Conservation (phyloP, 169 alveolate genomes). For the Perkinsus marinus region DNA sequence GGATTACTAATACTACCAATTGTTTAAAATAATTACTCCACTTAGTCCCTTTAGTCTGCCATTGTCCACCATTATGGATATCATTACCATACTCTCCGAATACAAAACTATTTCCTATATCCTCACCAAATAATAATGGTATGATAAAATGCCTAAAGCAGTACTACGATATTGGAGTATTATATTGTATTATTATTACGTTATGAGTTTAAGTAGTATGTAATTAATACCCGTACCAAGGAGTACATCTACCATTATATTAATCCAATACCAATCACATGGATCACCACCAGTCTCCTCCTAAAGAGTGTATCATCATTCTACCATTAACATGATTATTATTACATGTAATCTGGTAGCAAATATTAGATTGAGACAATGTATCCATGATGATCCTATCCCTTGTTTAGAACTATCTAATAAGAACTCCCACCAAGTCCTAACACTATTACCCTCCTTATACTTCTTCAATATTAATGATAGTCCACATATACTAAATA, state of each 20-base stretch:
- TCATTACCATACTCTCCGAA: neutral
- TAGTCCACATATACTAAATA: neutral
- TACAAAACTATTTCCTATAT: neutral
- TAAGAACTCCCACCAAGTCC: neutral
- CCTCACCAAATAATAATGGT: neutral
- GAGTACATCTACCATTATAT: conserved; percentile 14
- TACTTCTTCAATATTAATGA: neutral
- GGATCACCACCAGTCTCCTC: conserved; percentile 1
- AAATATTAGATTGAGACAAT: neutral
- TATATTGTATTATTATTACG: neutral
- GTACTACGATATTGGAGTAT: too few relatives aligned
- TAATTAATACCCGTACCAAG: neutral
- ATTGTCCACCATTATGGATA: neutral
- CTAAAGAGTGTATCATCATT: neutral
- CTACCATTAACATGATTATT: neutral
- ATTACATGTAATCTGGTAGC: neutral
- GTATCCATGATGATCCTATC: neutral
- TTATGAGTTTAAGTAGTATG: neutral
- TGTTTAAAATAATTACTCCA: neutral
- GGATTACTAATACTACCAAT: neutral
- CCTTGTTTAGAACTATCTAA: neutral
- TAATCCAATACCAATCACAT: conserved; percentile 19
- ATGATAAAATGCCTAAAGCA: neutral
- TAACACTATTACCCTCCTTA: neutral
- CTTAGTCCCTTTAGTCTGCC: neutral